A percentile compares a stretch with the other conserved stretches of the same genome.
These are phyloP conservation scores for Pleurotus pulmonarius DNA, from an alignment of 768 basidiomycete species.

Conservation along the genomic window DNA sequence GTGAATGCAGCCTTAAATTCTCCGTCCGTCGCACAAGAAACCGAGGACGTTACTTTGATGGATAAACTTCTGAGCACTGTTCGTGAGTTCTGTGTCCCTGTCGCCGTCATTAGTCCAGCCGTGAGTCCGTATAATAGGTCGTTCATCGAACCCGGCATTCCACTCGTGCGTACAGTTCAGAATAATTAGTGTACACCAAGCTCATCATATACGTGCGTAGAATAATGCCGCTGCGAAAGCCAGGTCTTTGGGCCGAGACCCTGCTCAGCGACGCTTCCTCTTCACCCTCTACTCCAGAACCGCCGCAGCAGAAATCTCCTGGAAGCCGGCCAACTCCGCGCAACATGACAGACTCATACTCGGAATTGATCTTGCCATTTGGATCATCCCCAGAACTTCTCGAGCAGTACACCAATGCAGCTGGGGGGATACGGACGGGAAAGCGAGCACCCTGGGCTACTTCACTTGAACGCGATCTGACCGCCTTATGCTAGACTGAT, in stretches of 20 bases:
- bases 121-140: conserved; percentile 26
- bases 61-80: conserved; percentile 51
- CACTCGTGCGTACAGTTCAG: conserved; percentile 35
- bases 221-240: conserved; percentile 52
- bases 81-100: conserved; percentile 37
- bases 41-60: conserved; percentile 55
- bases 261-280: conserved; percentile 32
- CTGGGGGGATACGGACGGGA: conserved; percentile 68
- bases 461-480: neutral
- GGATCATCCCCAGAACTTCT: conserved; percentile 52
- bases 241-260: conserved; percentile 56
- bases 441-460: conserved; percentile 32
- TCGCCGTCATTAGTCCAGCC: neutral
- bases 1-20: neutral
- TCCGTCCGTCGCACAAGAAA: conserved; percentile 43
- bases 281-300: conserved; percentile 9
- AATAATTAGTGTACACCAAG: neutral
- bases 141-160: conserved; percentile 49
- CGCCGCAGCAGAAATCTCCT: conserved; percentile 3
- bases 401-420: conserved; percentile 69
- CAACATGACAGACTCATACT: conserved; percentile 70
- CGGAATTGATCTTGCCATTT: conserved; percentile 64
- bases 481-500: conserved; percentile 42
- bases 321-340: conserved; percentile 36
- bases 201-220: conserved; percentile 24